phyloP scores from a whole-genome alignment of 31 red algal genomes.

The Odonthalia washingtoniensis region DNA sequence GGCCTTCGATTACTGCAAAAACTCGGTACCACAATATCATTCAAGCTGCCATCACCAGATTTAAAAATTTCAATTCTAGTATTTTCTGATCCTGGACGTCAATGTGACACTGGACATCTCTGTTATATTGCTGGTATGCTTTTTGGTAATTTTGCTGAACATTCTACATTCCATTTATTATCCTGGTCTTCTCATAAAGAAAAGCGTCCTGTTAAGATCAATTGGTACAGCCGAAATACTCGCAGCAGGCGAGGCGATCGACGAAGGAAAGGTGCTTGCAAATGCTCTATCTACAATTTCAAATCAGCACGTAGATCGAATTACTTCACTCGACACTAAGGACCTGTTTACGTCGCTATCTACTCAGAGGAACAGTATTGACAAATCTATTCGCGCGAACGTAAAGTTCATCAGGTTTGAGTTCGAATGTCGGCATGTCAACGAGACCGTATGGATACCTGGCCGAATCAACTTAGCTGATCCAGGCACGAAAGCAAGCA shows the following conservation, averaged over 20 bases:
- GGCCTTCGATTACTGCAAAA: not conserved
- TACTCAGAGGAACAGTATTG: too few relatives aligned
- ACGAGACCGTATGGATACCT: too few relatives aligned
- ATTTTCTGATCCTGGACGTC: not conserved
- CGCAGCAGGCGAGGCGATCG: constrained; percentile 3
- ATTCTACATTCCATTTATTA: not conserved
- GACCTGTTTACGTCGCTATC: too few relatives aligned
- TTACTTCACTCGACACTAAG: too few relatives aligned
- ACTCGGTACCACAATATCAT: not conserved
- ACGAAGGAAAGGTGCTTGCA: not conserved
- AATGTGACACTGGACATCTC: not conserved
- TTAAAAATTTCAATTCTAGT: not conserved
- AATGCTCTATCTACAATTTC: not conserved
- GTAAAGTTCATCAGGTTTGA: too few relatives aligned
- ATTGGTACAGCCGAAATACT: not conserved
- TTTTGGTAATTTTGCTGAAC: not conserved
- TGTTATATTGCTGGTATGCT: not conserved
- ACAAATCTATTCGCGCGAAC: too few relatives aligned
- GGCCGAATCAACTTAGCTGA: too few relatives aligned
- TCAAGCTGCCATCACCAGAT: not conserved
- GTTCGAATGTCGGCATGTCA: too few relatives aligned
- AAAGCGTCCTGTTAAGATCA: not conserved
- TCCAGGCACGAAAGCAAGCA: too few relatives aligned
- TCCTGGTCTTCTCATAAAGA: not conserved
- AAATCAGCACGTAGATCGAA: too few relatives aligned